These are phyloP conservation scores for Pleurotus djamor DNA, from an alignment of 768 basidiomycete species.

Conservation along the genomic window DNA sequence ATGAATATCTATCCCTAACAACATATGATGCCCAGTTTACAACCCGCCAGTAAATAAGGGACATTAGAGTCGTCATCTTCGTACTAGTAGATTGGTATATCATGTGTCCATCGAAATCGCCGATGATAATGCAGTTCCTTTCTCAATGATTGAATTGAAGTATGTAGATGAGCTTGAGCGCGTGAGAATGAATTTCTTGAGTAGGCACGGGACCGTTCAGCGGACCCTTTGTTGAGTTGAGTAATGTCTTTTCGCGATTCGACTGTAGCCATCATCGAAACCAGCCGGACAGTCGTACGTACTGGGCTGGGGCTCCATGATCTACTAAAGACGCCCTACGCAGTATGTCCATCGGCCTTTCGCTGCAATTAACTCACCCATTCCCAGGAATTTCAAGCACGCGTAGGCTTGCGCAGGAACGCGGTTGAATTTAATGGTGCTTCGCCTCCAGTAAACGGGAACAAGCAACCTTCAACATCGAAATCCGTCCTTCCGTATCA, in stretches of 20 bases:
- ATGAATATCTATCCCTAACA: neutral
- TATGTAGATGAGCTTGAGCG: too few species aligned
- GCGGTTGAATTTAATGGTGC: slow-evolving; percentile 23
- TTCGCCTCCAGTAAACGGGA: slow-evolving; percentile 15
- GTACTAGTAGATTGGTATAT: slow-evolving; percentile 11
- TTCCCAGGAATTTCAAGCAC: slow-evolving; percentile 71
- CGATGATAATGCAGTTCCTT: slow-evolving; percentile 4
- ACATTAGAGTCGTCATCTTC: slow-evolving; percentile 37
- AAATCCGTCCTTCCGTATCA: slow-evolving; percentile 45
- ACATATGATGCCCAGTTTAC: slow-evolving; percentile 59
- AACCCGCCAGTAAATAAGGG: slow-evolving; percentile 56
- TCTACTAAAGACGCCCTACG: slow-evolving; percentile 69
- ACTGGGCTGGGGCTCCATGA: slow-evolving; percentile 83
- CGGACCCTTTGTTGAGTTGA: neutral
- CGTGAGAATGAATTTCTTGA: neutral
- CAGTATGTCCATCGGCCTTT: slow-evolving; percentile 49
- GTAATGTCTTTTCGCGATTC: slow-evolving; percentile 79
- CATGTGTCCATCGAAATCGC: slow-evolving; percentile 10
- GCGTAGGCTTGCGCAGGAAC: slow-evolving; percentile 70
- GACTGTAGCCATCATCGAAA: slow-evolving; percentile 80
- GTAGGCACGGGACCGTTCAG: too few species aligned
- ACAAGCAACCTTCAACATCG: slow-evolving; percentile 17
- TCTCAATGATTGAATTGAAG: too few species aligned
- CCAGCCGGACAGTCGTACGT: slow-evolving; percentile 63
- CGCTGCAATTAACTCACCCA: slow-evolving; percentile 5